phyloP scores from a whole-genome alignment of 2,329 filamentous ascomycete species.

The Dactylellina drechsleri region DNA sequence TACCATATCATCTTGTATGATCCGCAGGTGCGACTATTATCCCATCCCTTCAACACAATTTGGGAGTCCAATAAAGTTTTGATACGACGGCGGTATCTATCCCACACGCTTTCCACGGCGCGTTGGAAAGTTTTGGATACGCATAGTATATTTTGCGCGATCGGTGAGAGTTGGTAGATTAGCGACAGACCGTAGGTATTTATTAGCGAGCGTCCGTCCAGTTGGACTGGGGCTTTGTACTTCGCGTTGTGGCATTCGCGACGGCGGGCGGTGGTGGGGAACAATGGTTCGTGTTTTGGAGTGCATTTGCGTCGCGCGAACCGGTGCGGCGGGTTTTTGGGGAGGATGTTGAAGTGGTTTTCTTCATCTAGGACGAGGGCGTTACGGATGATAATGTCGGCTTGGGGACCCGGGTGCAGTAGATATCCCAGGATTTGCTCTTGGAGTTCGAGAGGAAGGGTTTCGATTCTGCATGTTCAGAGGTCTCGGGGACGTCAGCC shows the following conservation, averaged over 20 bases:
- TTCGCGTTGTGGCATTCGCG: conserved; percentile 33
- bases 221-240: conserved; percentile 7
- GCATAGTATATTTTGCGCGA: conserved; percentile 36
- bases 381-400: conserved; percentile 46
- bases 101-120: conserved; percentile 31
- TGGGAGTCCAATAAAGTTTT: conserved; percentile 28
- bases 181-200: conserved; percentile 26
- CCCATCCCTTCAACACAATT: conserved; percentile 18
- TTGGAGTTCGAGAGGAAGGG: conserved; percentile 39
- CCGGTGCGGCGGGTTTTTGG: conserved; percentile 38
- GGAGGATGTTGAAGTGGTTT: conserved; percentile 44
- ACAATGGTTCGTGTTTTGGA: conserved; percentile 11
- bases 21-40: conserved; percentile 21
- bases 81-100: conserved; percentile 5
- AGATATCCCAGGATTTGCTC: conserved; percentile 43
- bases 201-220: not conserved
- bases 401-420: conserved; percentile 18
- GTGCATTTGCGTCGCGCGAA: conserved; percentile 28
- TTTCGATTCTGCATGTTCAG: conserved; percentile 27
- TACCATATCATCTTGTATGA: conserved; percentile 31
- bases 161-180: conserved; percentile 44
- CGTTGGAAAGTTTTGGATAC: conserved; percentile 26
- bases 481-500: not conserved
- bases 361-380: conserved; percentile 31
- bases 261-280: conserved; percentile 13